Base-by-base conservation (phyloP, 208 protist species). In the Leishmania amazonensis region DNA sequence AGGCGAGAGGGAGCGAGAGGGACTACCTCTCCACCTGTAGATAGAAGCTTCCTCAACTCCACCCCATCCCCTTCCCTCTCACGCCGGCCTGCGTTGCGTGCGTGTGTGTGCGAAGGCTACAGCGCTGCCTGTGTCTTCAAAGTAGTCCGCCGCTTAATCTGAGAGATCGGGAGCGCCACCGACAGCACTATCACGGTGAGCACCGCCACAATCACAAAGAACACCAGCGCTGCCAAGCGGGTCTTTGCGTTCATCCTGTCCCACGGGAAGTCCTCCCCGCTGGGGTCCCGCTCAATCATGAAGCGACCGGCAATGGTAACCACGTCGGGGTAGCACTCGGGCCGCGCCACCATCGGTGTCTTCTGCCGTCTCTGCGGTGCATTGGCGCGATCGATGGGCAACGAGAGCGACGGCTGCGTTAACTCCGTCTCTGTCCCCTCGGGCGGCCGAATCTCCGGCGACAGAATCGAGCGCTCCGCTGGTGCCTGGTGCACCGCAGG, bases 211-310 rank as follows among this genome's bases (percentile, higher is more conserved):
- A 90, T 78, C 7, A 62, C 53, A 40, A 90, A 74, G 47, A 83
- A 80, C 11, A 90, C 38, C 21, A 87, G n/a, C 40, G 81, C 65
- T n/a, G 81, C 38, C 28, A 51, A 49, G 54, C 79, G 72, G 42
- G 72, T 74, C 54, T 83, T 45, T 3, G 58, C 45, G 35, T 35
- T 35, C 75, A 81, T 73, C 65, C 24, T 51, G 3, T 81, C 62
- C 88, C 88, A 91, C 8, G 88, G 88, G 42, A 91, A 91, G 51
- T 87, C 21, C 2, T 84, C 79, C 6, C 81, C 88, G 2, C 0
- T 28, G 0, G 81, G 81, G 73, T 91, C 88, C 62, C 54, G 78
- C 79, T 91, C 88, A 38, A 91, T 57, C 88, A 91, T 91, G 70
- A 88, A 91, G 62, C 83, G 79, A 24, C 88, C 88, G 11, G 85